A percentile compares a stretch with the other conserved stretches of the same genome.
These are phyloP conservation scores for Triticum aestivum DNA, from an alignment of 176 grass and related monocot species.

Conservation along the genomic window IWGSC_CS_RefSeq_v2.1 NC_057802.1:427823006-427823505, in stretches of 20 bases:
- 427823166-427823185: slow-evolving; percentile 76
- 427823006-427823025: slow-evolving; percentile 19
- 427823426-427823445: background rate
- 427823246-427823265: background rate
- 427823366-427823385: background rate
- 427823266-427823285: background rate
- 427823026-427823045: background rate
- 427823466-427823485: background rate
- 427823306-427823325: background rate
- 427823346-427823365: background rate
- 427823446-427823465: slow-evolving; percentile 12
- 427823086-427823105: slow-evolving; percentile 9
- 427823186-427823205: slow-evolving; percentile 94
- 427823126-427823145: slow-evolving; percentile 71
- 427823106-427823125: background rate
- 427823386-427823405: background rate
- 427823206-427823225: slow-evolving; percentile 26
- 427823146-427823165: slow-evolving; percentile 93
- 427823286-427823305: background rate
- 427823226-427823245: background rate
- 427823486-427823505: background rate
- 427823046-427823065: background rate
- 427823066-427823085: background rate
- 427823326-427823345: slow-evolving; percentile 3
- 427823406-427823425: background rate